Base-by-base conservation (phyloP, 2,329 filamentous ascomycete genomes). In the Rosellinia necatrix region DNA sequence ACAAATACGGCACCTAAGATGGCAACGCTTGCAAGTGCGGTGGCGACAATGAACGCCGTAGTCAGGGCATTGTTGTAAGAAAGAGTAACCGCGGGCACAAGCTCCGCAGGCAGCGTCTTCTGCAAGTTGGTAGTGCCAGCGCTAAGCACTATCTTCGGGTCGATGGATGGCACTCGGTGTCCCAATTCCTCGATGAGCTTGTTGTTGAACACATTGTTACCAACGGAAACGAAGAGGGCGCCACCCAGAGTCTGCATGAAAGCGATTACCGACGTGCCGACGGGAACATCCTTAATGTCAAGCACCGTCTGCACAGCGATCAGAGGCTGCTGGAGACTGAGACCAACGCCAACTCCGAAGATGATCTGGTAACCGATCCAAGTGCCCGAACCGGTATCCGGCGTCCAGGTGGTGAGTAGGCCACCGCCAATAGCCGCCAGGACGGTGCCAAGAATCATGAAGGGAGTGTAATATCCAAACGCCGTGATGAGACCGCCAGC, bases 161-260 rank as follows among this genome's bases (percentile, higher is more conserved):
- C 66, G 1, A 78, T 48, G 0, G 48, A 62, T 0, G 76, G 76
- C 2, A 74, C 68, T 44, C 68, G 62, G n/a, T 66, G 64, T 3
- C 60, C 64, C 5, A 81, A 55, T 35, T 76, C 70, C 9, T 68
- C 59, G 17, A 76, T 64, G 2, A 84, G 72, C 7, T 71, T 68
- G 61, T 81, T 81, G 41, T 74, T 75, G 56, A 84, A 81, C 13
- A 84, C 74, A 51, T 76, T 77, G 59, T 84, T 75, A 1, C 72
- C 81, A 21, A 81, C 73, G 3, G 76, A 76, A 24, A 85, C 74
- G 57, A 83, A 83, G 1, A 84, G 65, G 5, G 76, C 70, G 4
- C 75, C 75, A 22, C 74, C 76, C 0, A 80, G 65, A 0, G 72
- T 73, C 62, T 78, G 76, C 13, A 68, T 67, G 63, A 79, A 78